phyloP scores from a whole-genome alignment of 1,139 yeast genomes.

The Geotrichum fermentans region DNA sequence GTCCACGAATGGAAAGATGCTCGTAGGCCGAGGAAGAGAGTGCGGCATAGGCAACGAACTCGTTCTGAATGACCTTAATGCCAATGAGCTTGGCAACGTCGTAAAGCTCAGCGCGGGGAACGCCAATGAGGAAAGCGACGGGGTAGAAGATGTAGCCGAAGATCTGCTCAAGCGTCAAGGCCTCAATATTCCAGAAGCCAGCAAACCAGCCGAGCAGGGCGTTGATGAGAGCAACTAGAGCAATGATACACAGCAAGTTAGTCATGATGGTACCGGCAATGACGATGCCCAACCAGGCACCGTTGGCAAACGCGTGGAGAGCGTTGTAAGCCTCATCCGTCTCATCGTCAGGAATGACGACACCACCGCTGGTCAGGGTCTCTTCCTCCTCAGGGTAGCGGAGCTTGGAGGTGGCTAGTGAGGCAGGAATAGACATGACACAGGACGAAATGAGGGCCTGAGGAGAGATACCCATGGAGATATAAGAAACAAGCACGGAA shows the following conservation, averaged over 20 bases:
- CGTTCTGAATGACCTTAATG: constrained; percentile 58
- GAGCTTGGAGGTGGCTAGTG: constrained; percentile 58
- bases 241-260: constrained; percentile 61
- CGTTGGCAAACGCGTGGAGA: constrained; percentile 61
- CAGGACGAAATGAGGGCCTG: constrained; percentile 64
- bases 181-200: constrained; percentile 47
- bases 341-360: constrained; percentile 44
- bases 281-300: constrained; percentile 57
- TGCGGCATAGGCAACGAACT: constrained; percentile 53
- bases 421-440: constrained; percentile 68
- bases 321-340: constrained; percentile 51
- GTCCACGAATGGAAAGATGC: constrained; percentile 50
- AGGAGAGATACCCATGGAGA: constrained; percentile 59
- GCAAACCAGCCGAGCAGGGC: constrained; percentile 63
- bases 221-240: constrained; percentile 54
- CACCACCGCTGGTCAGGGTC: constrained; percentile 50
- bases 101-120: constrained; percentile 54
- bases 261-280: constrained; percentile 60
- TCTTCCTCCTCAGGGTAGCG: constrained; percentile 60
- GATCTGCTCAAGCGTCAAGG: constrained; percentile 53
- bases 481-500: constrained; percentile 60
- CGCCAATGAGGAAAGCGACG: constrained; percentile 56
- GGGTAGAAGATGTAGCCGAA: constrained; percentile 59
- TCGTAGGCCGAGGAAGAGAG: constrained; percentile 46
- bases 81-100: constrained; percentile 52